Conservation (phyloP, 257 asterid genomes). For the Lycium ferocissimum region DNA sequence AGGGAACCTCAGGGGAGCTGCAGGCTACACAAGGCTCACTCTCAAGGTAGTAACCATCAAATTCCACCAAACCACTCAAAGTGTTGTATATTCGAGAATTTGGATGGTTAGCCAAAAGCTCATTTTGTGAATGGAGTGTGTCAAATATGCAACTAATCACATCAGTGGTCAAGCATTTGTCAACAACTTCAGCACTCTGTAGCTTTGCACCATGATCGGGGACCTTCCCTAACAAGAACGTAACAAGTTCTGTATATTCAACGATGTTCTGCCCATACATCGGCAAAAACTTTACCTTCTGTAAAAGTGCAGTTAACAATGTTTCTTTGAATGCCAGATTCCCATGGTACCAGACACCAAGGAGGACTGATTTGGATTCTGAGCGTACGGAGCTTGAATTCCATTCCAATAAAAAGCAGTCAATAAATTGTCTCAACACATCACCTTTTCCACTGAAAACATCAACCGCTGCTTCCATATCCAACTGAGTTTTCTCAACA, state of each 20-base stretch:
- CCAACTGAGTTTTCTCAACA: constrained; percentile 82
- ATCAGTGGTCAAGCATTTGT: constrained; percentile 86
- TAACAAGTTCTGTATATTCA: constrained; percentile 89
- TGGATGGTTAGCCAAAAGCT: constrained; percentile 99
- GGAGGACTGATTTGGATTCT: constrained; percentile 86
- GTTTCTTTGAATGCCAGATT: constrained; percentile 78
- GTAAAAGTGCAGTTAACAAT: constrained; percentile 71
- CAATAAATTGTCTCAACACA: constrained; percentile 78
- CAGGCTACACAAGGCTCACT: constrained; percentile 99
- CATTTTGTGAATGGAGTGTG: constrained; percentile 94
- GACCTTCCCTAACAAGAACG: constrained; percentile 79
- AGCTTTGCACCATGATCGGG: constrained; percentile 67
- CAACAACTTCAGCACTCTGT: constrained; percentile 74
- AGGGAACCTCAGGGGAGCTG: constrained; percentile 99
- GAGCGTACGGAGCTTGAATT: constrained; percentile 89
- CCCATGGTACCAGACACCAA: constrained; percentile 96
- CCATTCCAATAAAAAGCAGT: constrained; percentile 92
- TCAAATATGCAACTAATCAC: constrained; percentile 82
- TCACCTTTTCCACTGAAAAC: constrained; percentile 79
- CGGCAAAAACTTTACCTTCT: constrained; percentile 82
- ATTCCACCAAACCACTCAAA: constrained; percentile 96
- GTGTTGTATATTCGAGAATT: constrained; percentile 98
- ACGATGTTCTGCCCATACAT: constrained; percentile 88
- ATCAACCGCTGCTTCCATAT: constrained; percentile 85
- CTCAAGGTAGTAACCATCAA: constrained; percentile 99